phyloP scores from a whole-genome alignment of 2,329 filamentous ascomycete genomes.

The Elsinoe fawcettii region DNA sequence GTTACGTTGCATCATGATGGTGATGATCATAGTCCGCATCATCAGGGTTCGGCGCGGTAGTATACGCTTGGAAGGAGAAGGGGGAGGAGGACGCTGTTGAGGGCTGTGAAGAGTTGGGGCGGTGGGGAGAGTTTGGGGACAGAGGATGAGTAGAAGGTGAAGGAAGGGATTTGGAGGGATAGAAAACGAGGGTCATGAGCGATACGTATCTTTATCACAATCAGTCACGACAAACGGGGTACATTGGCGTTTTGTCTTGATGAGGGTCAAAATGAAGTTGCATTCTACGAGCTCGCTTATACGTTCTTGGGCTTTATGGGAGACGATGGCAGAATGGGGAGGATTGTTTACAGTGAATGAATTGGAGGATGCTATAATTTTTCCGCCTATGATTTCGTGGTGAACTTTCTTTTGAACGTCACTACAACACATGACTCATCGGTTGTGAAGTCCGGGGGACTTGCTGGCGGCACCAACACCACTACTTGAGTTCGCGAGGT shows the following conservation, averaged over 20 bases:
- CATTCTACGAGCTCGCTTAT: neutral
- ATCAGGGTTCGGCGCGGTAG: neutral
- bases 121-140: neutral
- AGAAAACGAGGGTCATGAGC: neutral
- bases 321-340: neutral
- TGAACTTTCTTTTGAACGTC: no score
- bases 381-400: no score
- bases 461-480: no score
- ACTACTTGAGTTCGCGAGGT: no score
- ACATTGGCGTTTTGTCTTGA: neutral
- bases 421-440: no score
- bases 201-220: slow-evolving; percentile 10
- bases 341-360: neutral
- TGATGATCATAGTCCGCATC: slow-evolving; percentile 44
- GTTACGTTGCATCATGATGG: slow-evolving; percentile 96
- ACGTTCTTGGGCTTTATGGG: neutral
- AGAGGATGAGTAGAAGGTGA: neutral
- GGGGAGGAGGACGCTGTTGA: neutral
- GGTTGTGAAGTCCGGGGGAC: no score
- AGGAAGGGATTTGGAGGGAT: neutral
- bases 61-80: neutral
- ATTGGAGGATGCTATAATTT: neutral
- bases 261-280: neutral
- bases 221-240: slow-evolving; percentile 8
- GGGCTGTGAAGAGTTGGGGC: neutral